Percentiles rank a stretch among this genome's conserved stretches.
phyloP scores from a whole-genome alignment of 208 protist species.

The Herpetomonas muscarum region DNA sequence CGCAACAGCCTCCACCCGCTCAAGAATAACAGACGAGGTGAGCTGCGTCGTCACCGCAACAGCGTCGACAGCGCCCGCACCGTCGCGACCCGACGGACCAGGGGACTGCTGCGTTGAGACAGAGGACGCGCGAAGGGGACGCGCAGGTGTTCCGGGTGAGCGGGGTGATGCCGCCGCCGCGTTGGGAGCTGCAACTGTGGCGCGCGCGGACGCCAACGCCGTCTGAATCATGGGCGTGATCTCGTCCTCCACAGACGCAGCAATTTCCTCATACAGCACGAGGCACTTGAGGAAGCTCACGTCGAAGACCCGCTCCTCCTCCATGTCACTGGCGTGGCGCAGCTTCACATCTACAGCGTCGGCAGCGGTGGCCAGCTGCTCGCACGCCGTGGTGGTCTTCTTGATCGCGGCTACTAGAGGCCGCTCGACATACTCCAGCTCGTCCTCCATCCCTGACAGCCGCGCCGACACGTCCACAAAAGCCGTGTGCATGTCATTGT shows the following conservation, averaged over 20 bases:
- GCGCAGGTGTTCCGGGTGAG: no score
- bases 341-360: slow-evolving; percentile 37
- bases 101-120: no score
- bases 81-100: no score
- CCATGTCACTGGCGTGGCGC: slow-evolving; percentile 37
- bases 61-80: not conserved
- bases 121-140: no score
- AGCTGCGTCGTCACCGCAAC: no score
- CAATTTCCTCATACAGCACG: slow-evolving; percentile 61
- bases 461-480: slow-evolving; percentile 72
- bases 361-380: slow-evolving; percentile 32
- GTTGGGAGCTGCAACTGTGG: not conserved
- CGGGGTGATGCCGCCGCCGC: no score
- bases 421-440: slow-evolving; percentile 62
- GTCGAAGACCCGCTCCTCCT: slow-evolving; percentile 65
- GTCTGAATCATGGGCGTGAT: not conserved
- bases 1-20: slow-evolving; percentile 2
- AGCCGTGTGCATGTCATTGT: slow-evolving; percentile 71
- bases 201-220: not conserved
- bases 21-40: no score
- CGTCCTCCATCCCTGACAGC: slow-evolving; percentile 68
- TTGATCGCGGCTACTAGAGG: slow-evolving; percentile 46
- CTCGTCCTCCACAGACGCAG: slow-evolving; percentile 29
- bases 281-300: slow-evolving; percentile 41
- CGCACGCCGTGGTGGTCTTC: slow-evolving; percentile 33